Evolutionary conservation across 768 basidiomycete species (phyloP).

Genomic region (Naganishia antarctica): DNA sequence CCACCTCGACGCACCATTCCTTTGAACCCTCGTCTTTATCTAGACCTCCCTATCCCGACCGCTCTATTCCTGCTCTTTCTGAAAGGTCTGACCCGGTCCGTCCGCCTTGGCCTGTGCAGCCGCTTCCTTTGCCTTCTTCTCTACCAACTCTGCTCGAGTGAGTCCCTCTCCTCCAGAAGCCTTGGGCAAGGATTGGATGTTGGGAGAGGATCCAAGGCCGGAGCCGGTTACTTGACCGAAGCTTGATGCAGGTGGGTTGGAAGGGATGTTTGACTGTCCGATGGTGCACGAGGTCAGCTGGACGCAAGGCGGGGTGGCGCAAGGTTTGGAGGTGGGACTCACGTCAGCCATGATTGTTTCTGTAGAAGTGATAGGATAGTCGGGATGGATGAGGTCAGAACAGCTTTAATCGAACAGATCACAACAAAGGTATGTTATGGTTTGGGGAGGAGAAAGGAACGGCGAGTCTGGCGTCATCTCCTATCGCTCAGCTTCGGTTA

Average conservation of each 20-base stretch:
- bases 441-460: no score
- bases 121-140: conserved; percentile 30
- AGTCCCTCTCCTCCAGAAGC: conserved; percentile 30
- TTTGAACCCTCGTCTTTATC: not conserved
- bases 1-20: no score
- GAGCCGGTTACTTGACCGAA: conserved; percentile 26
- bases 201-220: conserved; percentile 32
- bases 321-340: not conserved
- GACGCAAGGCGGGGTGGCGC: no score
- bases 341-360: conserved; percentile 9
- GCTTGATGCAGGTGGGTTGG: not conserved
- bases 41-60: not conserved
- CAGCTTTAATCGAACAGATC: not conserved
- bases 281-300: not conserved
- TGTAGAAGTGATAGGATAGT: not conserved
- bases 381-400: not conserved
- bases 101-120: conserved; percentile 17
- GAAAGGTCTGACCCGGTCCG: conserved; percentile 10
- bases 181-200: conserved; percentile 31
- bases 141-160: conserved; percentile 33
- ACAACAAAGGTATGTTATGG: conserved; percentile 6
- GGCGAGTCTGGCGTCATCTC: no score
- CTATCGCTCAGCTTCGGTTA: conserved; percentile 1
- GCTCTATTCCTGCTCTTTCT: conserved; percentile 2
- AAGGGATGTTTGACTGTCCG: not conserved